phyloP scores from a whole-genome alignment of 352 stramenopile species.

The Aphanomyces astaci region DNA sequence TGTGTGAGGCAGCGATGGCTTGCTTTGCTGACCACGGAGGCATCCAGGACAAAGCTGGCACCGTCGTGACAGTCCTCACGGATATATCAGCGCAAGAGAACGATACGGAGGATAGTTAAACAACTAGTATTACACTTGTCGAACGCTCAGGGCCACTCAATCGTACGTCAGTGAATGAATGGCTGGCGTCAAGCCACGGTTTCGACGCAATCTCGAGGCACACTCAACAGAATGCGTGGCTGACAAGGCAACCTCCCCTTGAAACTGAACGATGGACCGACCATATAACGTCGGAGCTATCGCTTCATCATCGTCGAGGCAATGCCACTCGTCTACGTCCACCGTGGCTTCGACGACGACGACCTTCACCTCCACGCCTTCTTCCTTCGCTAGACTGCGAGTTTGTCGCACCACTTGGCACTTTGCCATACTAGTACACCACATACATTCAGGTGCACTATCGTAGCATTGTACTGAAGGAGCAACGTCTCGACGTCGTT shows the following conservation, averaged over 20 bases:
- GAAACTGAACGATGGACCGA: neutral
- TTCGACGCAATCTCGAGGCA: neutral
- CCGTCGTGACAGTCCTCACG: conserved; percentile 54
- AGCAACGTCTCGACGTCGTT: neutral
- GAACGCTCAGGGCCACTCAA: neutral
- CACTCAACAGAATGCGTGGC: neutral
- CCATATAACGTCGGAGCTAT: neutral
- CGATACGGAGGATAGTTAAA: neutral
- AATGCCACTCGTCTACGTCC: neutral
- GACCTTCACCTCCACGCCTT: no score
- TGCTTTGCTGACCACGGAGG: conserved; percentile 69
- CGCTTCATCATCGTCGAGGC: neutral
- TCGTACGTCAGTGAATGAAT: conserved; percentile 4
- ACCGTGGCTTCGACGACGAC: conserved; percentile 3
- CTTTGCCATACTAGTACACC: no score
- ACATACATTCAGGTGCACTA: no score
- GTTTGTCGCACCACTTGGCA: neutral
- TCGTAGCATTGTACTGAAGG: neutral
- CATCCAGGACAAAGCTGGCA: conserved; percentile 72
- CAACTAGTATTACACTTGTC: neutral
- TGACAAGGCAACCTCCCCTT: neutral
- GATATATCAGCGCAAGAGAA: conserved; percentile 26
- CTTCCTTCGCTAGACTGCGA: no score
- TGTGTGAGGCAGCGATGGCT: conserved; percentile 66
- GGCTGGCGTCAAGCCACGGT: neutral